phyloP scores from a whole-genome alignment of 345 rosid genomes.

The Gossypium thurberi region DNA sequence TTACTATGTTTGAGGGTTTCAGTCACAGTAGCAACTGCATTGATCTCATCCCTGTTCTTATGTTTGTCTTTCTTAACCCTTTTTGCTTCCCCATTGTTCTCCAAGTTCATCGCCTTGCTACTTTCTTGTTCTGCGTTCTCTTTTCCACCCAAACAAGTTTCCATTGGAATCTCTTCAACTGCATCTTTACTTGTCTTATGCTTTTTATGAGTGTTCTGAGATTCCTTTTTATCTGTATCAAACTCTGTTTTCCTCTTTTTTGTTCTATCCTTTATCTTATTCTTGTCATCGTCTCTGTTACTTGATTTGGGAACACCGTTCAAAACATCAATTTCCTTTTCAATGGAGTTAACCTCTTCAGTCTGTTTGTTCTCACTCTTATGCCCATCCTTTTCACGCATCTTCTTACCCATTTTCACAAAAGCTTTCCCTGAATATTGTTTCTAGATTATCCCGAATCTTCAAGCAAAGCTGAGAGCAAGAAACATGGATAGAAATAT shows the following conservation, averaged over 20 bases:
- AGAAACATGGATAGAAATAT: neutral
- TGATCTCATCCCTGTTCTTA: neutral
- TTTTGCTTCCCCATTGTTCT: neutral
- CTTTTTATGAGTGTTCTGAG: neutral
- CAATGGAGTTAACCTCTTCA: neutral
- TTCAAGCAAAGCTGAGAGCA: neutral
- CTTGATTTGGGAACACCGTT: neutral
- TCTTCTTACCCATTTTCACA: slow-evolving; percentile 5
- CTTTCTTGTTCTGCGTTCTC: neutral
- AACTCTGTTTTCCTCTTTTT: neutral
- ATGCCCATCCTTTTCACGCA: neutral
- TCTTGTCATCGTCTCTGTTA: neutral
- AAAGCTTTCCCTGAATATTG: neutral
- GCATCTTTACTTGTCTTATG: slow-evolving; percentile 5
- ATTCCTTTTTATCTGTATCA: neutral
- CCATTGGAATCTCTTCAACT: neutral
- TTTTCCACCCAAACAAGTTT: neutral
- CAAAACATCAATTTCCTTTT: neutral
- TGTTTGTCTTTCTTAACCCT: neutral
- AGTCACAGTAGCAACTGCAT: neutral
- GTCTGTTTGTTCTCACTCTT: neutral
- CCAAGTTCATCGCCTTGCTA: neutral
- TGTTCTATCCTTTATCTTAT: neutral
- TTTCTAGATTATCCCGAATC: neutral
- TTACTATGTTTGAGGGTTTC: neutral